A percentile compares a stretch with the other conserved stretches of the same genome.
These are phyloP conservation scores for Catharanthus roseus DNA, from an alignment of 257 asterid genomes.

Conservation along the genomic window DNA sequence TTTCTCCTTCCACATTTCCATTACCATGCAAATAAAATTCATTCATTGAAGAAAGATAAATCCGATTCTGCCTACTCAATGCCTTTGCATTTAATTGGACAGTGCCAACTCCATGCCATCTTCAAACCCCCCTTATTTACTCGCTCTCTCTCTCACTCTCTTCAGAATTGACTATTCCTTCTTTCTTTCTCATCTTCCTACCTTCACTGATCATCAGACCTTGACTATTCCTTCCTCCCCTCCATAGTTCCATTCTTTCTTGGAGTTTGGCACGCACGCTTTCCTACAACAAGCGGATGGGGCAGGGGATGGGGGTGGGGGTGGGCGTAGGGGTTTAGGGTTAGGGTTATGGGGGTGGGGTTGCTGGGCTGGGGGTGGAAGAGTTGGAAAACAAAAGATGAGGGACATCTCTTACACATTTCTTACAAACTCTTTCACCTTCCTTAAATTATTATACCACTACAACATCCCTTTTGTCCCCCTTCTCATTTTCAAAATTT, in stretches of 20 bases:
- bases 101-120: constrained; percentile 47
- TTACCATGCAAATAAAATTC: constrained; percentile 18
- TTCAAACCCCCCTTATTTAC: constrained; percentile 21
- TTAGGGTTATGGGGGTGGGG: neutral
- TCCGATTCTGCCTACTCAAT: constrained; percentile 32
- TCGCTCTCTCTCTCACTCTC: constrained; percentile 19
- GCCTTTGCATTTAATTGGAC: constrained; percentile 45
- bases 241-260: constrained; percentile 23
- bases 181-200: neutral
- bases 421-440: constrained; percentile 20
- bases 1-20: constrained; percentile 4
- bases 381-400: constrained; percentile 38
- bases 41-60: constrained; percentile 31
- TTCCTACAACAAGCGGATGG: constrained; percentile 25
- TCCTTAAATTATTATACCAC: constrained; percentile 26
- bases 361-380: neutral
- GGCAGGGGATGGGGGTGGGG: neutral
- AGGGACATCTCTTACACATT: constrained; percentile 32
- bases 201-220: constrained; percentile 8
- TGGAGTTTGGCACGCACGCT: constrained; percentile 53
- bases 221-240: constrained; percentile 36
- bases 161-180: constrained; percentile 30
- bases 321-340: neutral
- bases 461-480: constrained; percentile 54
- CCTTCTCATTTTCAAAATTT: constrained; percentile 9